Conservation (phyloP, 2,329 filamentous ascomycete genomes). For the Rhytidhysteron rufulum region DNA sequence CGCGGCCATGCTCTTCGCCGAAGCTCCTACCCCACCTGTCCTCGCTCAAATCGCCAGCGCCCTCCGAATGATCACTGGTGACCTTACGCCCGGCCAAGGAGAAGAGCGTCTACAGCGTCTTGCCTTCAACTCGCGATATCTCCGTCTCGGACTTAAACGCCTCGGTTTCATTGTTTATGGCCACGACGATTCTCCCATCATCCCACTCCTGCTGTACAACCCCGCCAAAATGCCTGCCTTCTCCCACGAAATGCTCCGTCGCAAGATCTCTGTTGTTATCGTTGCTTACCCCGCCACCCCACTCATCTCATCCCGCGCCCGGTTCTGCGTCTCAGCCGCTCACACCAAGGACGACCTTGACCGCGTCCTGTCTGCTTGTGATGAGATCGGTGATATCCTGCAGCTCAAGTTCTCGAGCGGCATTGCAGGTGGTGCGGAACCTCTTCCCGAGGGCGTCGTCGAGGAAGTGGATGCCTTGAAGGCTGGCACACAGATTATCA, state of each 20-base stretch:
- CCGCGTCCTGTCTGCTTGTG: conserved; percentile 79
- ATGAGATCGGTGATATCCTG: conserved; percentile 86
- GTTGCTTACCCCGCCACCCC: conserved; percentile 97
- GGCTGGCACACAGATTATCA: conserved; percentile 48
- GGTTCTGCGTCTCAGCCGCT: conserved; percentile 92
- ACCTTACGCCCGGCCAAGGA: conserved; percentile 83
- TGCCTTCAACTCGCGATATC: conserved; percentile 96
- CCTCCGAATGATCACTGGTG: conserved; percentile 83
- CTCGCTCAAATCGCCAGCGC: conserved; percentile 87
- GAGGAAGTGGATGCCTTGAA: conserved; percentile 51
- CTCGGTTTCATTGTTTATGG: conserved; percentile 96
- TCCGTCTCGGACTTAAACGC: conserved; percentile 94
- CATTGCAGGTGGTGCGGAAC: conserved; percentile 80
- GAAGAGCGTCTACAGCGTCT: conserved; percentile 93
- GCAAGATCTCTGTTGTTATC: conserved; percentile 95
- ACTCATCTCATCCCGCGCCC: conserved; percentile 86
- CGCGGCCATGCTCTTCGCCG: conserved; percentile 79
- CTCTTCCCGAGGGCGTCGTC: conserved; percentile 62
- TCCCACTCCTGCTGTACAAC: conserved; percentile 91
- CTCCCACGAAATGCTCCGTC: conserved; percentile 96
- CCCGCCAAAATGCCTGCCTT: conserved; percentile 99
- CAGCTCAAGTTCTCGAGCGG: conserved; percentile 98
- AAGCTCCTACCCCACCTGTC: conserved; percentile 82
- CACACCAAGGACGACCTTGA: conserved; percentile 99
- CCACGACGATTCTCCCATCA: conserved; percentile 96